These are phyloP conservation scores for Uromyces viciae-fabae DNA, from an alignment of 1,284 basidiomycete species.

Conservation along the genomic window DNA sequence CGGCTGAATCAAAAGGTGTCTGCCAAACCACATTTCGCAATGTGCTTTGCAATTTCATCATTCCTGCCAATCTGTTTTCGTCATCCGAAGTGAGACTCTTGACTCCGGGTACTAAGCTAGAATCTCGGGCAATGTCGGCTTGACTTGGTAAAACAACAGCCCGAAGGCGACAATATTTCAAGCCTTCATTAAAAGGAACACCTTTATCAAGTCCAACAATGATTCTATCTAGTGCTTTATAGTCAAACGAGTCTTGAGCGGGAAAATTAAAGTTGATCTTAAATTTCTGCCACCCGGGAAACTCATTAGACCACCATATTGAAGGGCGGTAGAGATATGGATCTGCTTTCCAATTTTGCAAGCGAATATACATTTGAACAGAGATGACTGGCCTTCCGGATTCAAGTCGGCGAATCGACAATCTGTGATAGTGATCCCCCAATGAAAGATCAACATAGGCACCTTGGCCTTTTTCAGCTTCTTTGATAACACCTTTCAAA, in stretches of 20 bases:
- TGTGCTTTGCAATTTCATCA: slow-evolving; percentile 81
- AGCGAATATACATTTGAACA: slow-evolving; percentile 37
- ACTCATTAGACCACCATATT: slow-evolving; percentile 43
- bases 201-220: slow-evolving; percentile 42
- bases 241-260: slow-evolving; percentile 23
- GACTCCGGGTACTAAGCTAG: slow-evolving; percentile 59
- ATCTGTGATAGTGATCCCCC: slow-evolving; percentile 51
- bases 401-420: slow-evolving; percentile 47
- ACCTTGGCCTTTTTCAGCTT: slow-evolving; percentile 47
- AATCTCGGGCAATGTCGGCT: slow-evolving; percentile 58
- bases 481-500: slow-evolving; percentile 44
- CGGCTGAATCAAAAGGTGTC: slow-evolving; percentile 9
- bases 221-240: slow-evolving; percentile 36
- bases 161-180: slow-evolving; percentile 88
- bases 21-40: slow-evolving; percentile 62
- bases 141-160: slow-evolving; percentile 82
- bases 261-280: slow-evolving; percentile 34
- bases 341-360: slow-evolving; percentile 39
- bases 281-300: slow-evolving; percentile 30
- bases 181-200: slow-evolving; percentile 55
- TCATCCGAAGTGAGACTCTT: slow-evolving; percentile 49
- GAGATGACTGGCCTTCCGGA: slow-evolving; percentile 21
- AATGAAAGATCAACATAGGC: slow-evolving; percentile 47
- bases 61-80: slow-evolving; percentile 80
- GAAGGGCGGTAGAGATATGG: slow-evolving; percentile 24